These are phyloP conservation scores for Ramaria sp. DNA, from an alignment of 768 basidiomycete genomes.

Conservation along the genomic window DNA sequence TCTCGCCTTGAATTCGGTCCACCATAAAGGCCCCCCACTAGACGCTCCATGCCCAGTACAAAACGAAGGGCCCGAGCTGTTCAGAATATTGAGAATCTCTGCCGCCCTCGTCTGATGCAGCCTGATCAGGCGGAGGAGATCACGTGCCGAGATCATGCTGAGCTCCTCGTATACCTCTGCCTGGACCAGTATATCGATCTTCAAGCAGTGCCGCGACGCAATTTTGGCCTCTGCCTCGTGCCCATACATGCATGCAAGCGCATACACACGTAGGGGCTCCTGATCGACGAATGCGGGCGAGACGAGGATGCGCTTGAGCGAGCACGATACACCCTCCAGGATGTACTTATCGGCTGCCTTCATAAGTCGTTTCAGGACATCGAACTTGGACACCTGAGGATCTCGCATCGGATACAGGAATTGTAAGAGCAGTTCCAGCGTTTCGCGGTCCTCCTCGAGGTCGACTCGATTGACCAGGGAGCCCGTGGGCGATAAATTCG, in stretches of 20 bases:
- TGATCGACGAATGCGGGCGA: conserved; percentile 25
- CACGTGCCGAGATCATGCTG: conserved; percentile 1
- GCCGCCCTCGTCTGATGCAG: conserved; percentile 5
- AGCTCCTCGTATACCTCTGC: conserved; percentile 9
- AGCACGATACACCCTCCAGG: conserved; percentile 30
- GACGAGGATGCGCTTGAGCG: conserved; percentile 19
- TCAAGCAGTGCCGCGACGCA: conserved; percentile 15
- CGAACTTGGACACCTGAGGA: conserved; percentile 33
- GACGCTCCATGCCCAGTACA: not conserved
- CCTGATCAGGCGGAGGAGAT: conserved; percentile 7
- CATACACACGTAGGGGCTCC: conserved; percentile 33
- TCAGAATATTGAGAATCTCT: not conserved
- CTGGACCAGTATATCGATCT: not conserved
- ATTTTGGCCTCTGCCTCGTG: conserved; percentile 25
- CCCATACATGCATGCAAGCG: conserved; percentile 30
- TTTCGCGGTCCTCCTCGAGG: conserved; percentile 28
- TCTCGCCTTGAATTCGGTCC: conserved; percentile 46
- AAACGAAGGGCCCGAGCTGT: not conserved
- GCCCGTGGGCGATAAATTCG: not conserved
- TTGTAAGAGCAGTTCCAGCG: conserved; percentile 31
- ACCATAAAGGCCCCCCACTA: conserved; percentile 50
- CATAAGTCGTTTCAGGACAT: conserved; percentile 30
- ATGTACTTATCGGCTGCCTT: conserved; percentile 42
- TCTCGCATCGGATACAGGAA: conserved; percentile 43
- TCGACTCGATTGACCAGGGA: not conserved